Percentiles rank a stretch among this genome's conserved stretches.
These are phyloP conservation scores for Claviceps monticola DNA, from an alignment of 2,329 filamentous ascomycete species.

Conservation along the genomic window DNA sequence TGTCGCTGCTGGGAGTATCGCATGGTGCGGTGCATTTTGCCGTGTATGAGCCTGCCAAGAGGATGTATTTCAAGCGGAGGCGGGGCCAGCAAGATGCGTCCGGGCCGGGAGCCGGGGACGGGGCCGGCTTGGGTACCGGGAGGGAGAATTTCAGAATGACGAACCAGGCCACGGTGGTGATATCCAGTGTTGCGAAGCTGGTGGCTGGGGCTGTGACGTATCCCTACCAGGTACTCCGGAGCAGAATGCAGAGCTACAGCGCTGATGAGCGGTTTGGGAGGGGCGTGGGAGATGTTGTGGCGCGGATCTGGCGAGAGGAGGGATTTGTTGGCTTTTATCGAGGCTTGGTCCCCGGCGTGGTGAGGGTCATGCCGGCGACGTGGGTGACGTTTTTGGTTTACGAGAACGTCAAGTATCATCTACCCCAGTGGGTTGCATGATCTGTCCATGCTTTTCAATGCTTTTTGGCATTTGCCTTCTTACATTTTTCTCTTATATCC, in stretches of 20 bases:
- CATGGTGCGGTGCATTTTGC: conserved; percentile 94
- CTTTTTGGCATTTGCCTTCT: neutral
- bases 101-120: neutral
- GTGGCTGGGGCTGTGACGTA: conserved; percentile 85
- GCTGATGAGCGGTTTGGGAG: conserved; percentile 60
- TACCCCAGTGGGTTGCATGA: conserved; percentile 30
- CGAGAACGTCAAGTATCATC: conserved; percentile 73
- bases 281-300: conserved; percentile 54
- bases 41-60: conserved; percentile 66
- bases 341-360: conserved; percentile 75
- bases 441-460: neutral
- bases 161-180: conserved; percentile 64
- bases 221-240: conserved; percentile 85
- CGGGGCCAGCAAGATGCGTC: neutral
- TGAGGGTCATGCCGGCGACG: conserved; percentile 83
- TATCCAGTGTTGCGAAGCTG: conserved; percentile 72
- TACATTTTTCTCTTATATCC: too few species aligned
- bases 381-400: conserved; percentile 97
- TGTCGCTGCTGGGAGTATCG: conserved; percentile 72
- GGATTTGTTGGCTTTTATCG: conserved; percentile 80
- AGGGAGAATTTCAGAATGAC: conserved; percentile 27
- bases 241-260: conserved; percentile 79
- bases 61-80: conserved; percentile 31
- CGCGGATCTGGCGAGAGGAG: conserved; percentile 65
- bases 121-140: neutral